A percentile compares a stretch with the other conserved stretches of the same genome.
phyloP scores from a whole-genome alignment of 108 stramenopile species.

The Nannochloropsis salina region DNA sequence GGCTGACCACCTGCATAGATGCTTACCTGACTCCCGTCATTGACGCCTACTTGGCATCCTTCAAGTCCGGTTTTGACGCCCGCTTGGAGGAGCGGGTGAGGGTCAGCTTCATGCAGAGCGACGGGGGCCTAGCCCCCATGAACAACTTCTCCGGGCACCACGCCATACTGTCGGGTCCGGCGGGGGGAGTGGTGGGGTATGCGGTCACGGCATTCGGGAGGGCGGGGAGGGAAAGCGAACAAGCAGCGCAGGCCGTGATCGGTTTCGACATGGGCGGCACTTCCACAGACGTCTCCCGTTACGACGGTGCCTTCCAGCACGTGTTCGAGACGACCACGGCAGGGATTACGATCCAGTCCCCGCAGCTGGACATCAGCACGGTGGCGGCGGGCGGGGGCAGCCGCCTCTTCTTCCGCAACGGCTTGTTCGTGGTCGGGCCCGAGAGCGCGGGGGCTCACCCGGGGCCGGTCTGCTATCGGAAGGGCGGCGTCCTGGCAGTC shows the following conservation, averaged over 20 bases:
- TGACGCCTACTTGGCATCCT: slow-evolving; percentile 69
- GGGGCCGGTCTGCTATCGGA: slow-evolving; percentile 95
- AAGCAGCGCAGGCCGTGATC: slow-evolving; percentile 70
- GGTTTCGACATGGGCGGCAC: slow-evolving; percentile 99
- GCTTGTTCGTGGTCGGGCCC: slow-evolving; percentile 91
- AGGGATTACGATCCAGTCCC: slow-evolving; percentile 79
- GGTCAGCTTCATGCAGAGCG: slow-evolving; percentile 92
- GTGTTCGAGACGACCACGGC: slow-evolving; percentile 95
- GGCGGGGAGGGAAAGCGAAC: slow-evolving; percentile 36
- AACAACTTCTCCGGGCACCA: slow-evolving; percentile 87
- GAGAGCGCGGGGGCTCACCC: slow-evolving; percentile 93
- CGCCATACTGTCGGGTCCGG: slow-evolving; percentile 81
- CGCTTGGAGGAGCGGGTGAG: slow-evolving; percentile 56
- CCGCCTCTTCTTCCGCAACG: slow-evolving; percentile 75
- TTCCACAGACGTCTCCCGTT: slow-evolving; percentile 75
- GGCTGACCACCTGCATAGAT: slow-evolving; percentile 85
- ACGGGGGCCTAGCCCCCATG: slow-evolving; percentile 91
- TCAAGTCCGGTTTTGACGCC: slow-evolving; percentile 75
- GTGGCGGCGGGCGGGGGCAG: slow-evolving; percentile 79
- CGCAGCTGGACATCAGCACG: slow-evolving; percentile 97
- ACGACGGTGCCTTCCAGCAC: slow-evolving; percentile 76
- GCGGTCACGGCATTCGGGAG: slow-evolving; percentile 78
- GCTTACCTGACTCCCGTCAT: slow-evolving; percentile 96
- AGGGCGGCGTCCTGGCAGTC: slow-evolving; percentile 83
- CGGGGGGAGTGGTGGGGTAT: slow-evolving; percentile 88